A percentile compares a stretch with the other conserved stretches of the same genome.
These are phyloP conservation scores for Colletotrichum eleusines DNA, from an alignment of 2,329 filamentous ascomycete species.

Conservation along the genomic window DNA sequence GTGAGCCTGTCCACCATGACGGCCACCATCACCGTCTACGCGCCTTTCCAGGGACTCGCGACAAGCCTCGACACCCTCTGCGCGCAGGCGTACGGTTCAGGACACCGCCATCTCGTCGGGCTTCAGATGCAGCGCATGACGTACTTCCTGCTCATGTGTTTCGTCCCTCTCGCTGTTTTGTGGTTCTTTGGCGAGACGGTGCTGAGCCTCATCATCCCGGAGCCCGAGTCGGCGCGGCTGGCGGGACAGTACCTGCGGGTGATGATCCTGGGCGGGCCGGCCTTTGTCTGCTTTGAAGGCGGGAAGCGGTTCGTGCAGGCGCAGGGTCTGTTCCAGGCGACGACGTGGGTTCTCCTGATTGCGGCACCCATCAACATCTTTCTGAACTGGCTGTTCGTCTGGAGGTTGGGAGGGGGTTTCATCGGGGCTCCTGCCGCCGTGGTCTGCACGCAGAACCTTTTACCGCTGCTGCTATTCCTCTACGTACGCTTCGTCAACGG, in stretches of 20 bases:
- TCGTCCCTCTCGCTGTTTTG: constrained; percentile 77
- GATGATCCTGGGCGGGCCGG: constrained; percentile 79
- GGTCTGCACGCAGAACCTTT: constrained; percentile 80
- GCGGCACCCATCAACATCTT: constrained; percentile 83
- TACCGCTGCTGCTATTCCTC: constrained; percentile 80
- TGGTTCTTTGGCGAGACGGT: constrained; percentile 78
- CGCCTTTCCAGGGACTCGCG: constrained; percentile 84
- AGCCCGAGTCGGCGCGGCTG: constrained; percentile 72
- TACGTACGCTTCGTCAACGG: constrained; percentile 83
- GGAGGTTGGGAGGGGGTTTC: constrained; percentile 77
- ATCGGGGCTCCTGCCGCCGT: constrained; percentile 86
- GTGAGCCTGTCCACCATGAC: constrained; percentile 75
- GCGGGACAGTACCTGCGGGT: constrained; percentile 81
- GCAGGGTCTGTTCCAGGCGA: constrained; percentile 83
- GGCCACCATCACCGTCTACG: constrained; percentile 81
- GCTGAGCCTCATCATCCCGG: constrained; percentile 61
- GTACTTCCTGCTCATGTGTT: constrained; percentile 78
- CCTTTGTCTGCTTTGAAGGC: constrained; percentile 81
- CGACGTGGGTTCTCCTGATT: constrained; percentile 80
- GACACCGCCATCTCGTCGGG: constrained; percentile 86
- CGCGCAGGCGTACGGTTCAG: constrained; percentile 92
- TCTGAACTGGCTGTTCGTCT: constrained; percentile 84
- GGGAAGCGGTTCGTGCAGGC: constrained; percentile 87
- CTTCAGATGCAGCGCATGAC: constrained; percentile 86
- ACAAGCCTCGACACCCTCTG: constrained; percentile 94